Percentiles rank a stretch among this genome's conserved stretches.
Conservation (phyloP, 164 flowering plant species). For the Nymphaea colorata region DNA sequence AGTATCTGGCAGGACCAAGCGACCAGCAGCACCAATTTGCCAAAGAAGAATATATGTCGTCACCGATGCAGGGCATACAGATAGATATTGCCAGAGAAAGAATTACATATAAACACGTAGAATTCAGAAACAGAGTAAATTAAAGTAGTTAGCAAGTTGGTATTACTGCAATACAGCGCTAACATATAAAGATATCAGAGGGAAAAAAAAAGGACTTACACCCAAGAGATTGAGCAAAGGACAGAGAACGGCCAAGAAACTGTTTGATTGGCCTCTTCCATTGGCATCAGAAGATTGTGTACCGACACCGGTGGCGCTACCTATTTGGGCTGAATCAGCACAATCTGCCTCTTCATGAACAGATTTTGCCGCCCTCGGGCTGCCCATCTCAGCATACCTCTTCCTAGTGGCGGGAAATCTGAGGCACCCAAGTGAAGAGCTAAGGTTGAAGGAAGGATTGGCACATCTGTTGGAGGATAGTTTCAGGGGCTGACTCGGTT, state of each 20-base stretch:
- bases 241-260: slow-evolving; percentile 45
- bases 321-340: slow-evolving; percentile 3
- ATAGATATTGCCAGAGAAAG: not conserved
- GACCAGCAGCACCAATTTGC: not conserved
- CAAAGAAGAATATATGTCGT: not conserved
- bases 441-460: not conserved
- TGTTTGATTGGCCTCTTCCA: slow-evolving; percentile 18
- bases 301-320: slow-evolving; percentile 5
- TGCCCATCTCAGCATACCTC: slow-evolving; percentile 10
- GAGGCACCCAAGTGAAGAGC: slow-evolving; percentile 7
- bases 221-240: slow-evolving; percentile 53
- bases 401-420: slow-evolving; percentile 6
- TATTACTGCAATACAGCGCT: not conserved
- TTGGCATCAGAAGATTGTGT: slow-evolving; percentile 2
- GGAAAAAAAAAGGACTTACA: slow-evolving; percentile 14
- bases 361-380: slow-evolving; percentile 15
- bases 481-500: not conserved
- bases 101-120: not conserved
- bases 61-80: not conserved
- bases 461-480: not conserved
- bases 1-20: too few species aligned
- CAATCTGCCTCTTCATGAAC: slow-evolving; percentile 11
- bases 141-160: not conserved
- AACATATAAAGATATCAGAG: too few species aligned
- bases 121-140: not conserved